Base-by-base conservation (phyloP, 2,329 filamentous ascomycete species). In the Diaporthe citri region DNA sequence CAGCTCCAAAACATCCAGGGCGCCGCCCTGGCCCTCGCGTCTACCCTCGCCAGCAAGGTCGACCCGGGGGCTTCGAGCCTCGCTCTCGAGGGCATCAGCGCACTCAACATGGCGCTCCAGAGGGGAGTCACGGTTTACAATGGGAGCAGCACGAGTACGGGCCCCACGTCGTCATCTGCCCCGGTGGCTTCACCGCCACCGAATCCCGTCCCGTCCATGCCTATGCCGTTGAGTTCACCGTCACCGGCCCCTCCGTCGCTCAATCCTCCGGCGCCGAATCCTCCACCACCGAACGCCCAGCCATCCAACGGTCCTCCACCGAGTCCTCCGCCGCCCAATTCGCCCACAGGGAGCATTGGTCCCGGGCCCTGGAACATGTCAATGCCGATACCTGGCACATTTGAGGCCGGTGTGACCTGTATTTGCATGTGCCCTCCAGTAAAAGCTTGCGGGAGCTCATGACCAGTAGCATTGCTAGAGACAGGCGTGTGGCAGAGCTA, bases 1-100 rank as follows among this genome's bases (percentile, higher is more conserved):
- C 94, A 96, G 83, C 94, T 94, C 8, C 94, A 94, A 75, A 94
- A 94, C 75, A 96, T 97, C 85, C 95, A 96, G 79, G 94, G 94
- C 70, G 90, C 92, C n/a, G 84, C 95, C 55, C 88, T 90, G 75
- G 93, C 91, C 72, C 95, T 93, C 78, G 88, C 85, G 10, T 88
- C 90, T 48, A 91, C 89, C 48, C 91, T 93, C 85, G 94, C 89
- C 81, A 85, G 92, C 76, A 94, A 93, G 36, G 89, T 94, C 28
- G 90, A 90, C 79, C 89, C 87, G 80, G 92, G 90, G 31, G 86
- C 96, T 3, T 84, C 91, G 77, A 77, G 91, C 59, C 93, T 92
- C 81, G 84, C 88, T 2, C 75, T 88, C 41, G 78, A 95, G 77
- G 95, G 96, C 82, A 87, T 91, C 72, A 80, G 95, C 10, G 94